phyloP scores from a whole-genome alignment of 192 early-diverging fungal genomes.

The Coemansia reversa region DNA sequence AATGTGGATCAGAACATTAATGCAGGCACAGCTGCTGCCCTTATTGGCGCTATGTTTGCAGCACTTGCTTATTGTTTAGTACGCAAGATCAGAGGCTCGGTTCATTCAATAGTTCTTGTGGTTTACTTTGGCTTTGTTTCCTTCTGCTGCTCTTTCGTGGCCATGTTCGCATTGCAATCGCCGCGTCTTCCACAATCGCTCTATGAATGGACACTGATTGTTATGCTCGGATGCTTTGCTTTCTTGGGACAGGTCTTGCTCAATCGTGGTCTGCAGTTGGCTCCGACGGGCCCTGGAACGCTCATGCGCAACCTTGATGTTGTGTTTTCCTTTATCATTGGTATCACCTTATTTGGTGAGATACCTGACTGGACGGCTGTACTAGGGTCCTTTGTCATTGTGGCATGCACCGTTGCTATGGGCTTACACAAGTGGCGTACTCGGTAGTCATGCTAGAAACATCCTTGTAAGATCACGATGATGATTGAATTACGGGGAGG shows the following conservation, averaged over 20 bases:
- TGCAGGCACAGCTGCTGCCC: conserved; percentile 53
- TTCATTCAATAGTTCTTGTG: conserved; percentile 77
- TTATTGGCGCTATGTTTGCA: conserved; percentile 61
- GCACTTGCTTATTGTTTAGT: conserved; percentile 70
- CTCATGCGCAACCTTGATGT: conserved; percentile 81
- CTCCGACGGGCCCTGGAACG: conserved; percentile 69
- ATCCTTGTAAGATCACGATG: no score
- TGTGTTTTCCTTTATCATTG: conserved; percentile 76
- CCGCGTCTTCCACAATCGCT: conserved; percentile 33
- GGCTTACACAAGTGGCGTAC: conserved; percentile 61
- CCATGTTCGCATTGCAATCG: conserved; percentile 38
- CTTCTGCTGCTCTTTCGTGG: conserved; percentile 50
- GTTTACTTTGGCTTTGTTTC: conserved; percentile 73
- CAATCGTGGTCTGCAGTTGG: conserved; percentile 74
- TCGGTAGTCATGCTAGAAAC: no score
- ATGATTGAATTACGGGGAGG: no score
- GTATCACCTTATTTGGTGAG: conserved; percentile 68
- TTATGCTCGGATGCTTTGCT: conserved; percentile 58
- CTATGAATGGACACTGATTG: conserved; percentile 55
- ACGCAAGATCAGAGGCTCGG: conserved; percentile 67
- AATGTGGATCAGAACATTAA: conserved; percentile 10
- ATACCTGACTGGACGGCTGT: conserved; percentile 57
- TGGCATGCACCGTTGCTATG: conserved; percentile 61
- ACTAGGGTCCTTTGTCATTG: conserved; percentile 64
- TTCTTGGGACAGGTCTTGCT: conserved; percentile 73